Evolutionary conservation across 306 rosid genomes (phyloP).

Genomic region (Hippophae gyantsensis): DNA sequence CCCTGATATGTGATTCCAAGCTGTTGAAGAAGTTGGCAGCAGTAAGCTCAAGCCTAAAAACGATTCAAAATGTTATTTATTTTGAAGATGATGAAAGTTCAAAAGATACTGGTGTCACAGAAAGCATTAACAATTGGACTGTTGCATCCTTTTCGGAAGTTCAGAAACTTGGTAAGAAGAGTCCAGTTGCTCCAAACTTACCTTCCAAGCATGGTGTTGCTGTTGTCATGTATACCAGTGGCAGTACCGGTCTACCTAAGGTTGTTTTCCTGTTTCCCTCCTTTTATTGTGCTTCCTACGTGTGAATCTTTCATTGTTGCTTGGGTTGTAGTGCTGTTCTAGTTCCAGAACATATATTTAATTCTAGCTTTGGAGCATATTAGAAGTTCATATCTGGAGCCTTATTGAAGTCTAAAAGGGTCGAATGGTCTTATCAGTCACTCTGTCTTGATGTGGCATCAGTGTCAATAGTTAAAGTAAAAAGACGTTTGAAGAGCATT

Average conservation of each 20-base stretch:
- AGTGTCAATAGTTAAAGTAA: no score
- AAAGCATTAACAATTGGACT: conserved; percentile 37
- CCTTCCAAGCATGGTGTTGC: conserved; percentile 68
- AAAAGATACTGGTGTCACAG: conserved; percentile 28
- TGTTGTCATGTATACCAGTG: conserved; percentile 91
- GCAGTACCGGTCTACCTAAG: conserved; percentile 95
- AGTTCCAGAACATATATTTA: conserved; percentile 6
- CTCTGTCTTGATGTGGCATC: no score
- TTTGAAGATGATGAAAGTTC: conserved; percentile 54
- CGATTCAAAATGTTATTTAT: conserved; percentile 53
- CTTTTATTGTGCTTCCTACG: conserved; percentile 3
- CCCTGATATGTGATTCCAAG: conserved; percentile 75
- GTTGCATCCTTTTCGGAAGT: conserved; percentile 58
- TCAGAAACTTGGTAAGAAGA: conserved; percentile 63
- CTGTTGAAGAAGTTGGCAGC: conserved; percentile 62
- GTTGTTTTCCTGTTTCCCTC: conserved; percentile 31
- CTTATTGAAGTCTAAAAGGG: no score
- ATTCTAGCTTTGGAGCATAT: not conserved
- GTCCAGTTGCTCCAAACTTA: conserved; percentile 44
- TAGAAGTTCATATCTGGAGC: no score
- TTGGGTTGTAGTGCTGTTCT: conserved; percentile 1
- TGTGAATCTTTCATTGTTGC: conserved; percentile 17
- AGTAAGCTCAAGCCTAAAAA: conserved; percentile 47
- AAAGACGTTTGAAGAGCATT: no score
- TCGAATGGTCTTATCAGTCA: no score